Base-by-base conservation (phyloP, 495 filamentous ascomycete species). In the Lasiosphaeria hispida region DNA sequence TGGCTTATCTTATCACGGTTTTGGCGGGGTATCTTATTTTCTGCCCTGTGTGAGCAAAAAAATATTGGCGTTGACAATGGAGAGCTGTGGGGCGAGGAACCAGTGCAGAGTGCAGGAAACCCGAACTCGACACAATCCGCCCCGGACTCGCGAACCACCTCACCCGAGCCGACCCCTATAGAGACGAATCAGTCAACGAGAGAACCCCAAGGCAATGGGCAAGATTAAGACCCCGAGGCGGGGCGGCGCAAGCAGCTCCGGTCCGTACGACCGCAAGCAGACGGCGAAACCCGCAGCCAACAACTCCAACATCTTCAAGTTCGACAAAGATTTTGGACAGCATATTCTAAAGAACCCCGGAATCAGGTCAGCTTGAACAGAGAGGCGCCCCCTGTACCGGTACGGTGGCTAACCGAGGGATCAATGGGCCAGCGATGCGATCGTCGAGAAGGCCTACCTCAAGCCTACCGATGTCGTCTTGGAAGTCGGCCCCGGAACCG, bases 321-420 rank as follows among this genome's bases (percentile, higher is more conserved):
- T 82, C 69, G 77, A 76, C 69, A 77, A 75, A 58, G 75, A 77
- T 57, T 72, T 69, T 48, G 75, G 93, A 60, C 93, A 97, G 76
- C 93, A 97, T 72, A 90, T 97, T 53, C 80, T 97, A 64, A 96
- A 96, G 76, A 97, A 97, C 74, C 92, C 92, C 14, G 91, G 91
- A 57, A 90, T 97, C 56, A 90, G 53, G 53, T 54, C 9, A 37
- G 52, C n/a, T 15, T 23, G 35, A 8, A 9, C 6, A 18, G 5
- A 5, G 23, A 30, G 23, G 5, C 10, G 23, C 23, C 7, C 23
- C 7, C 7, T 19, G 2, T 8, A 13, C 37, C 7, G 7, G 9
- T 13, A 8, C 10, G 1, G 36, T 4, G n/a, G 18, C 51, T 53
- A 38, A 41, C 51, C 15, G 9, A 23, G 11, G 51, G 3, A 14